Evolutionary conservation across 2,329 filamentous ascomycete genomes (phyloP).

Genomic region (Epichloe uncinata): DNA sequence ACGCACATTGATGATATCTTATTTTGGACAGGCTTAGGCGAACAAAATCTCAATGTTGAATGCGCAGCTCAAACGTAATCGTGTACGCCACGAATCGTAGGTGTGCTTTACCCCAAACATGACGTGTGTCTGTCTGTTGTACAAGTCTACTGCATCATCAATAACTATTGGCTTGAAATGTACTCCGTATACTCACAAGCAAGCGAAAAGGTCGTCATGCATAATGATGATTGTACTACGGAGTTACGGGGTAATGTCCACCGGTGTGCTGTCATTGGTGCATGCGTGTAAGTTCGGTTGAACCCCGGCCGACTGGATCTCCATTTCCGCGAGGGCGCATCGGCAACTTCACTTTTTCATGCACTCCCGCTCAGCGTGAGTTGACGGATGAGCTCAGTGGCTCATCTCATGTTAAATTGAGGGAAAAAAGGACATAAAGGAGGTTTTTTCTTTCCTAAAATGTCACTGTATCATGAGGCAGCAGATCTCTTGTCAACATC

Average conservation of each 20-base stretch:
- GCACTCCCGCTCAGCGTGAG: neutral
- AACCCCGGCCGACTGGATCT: conserved; percentile 7
- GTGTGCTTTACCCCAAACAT: too few relatives aligned
- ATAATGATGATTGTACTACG: too few relatives aligned
- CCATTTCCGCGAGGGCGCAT: too few relatives aligned
- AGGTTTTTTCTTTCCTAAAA: conserved; percentile 22
- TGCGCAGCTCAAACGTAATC: too few relatives aligned
- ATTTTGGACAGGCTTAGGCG: neutral
- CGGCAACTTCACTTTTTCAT: too few relatives aligned
- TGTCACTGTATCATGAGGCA: conserved; percentile 94
- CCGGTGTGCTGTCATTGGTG: too few relatives aligned
- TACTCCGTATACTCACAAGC: too few relatives aligned
- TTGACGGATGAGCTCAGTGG: neutral
- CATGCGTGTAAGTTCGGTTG: conserved; percentile 6
- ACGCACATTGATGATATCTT: neutral
- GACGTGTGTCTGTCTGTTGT: too few relatives aligned
- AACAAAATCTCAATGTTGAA: neutral
- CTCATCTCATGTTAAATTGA: neutral
- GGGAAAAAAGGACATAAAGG: neutral
- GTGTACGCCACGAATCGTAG: too few relatives aligned
- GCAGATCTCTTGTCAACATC: conserved; percentile 56
- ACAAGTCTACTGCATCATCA: too few relatives aligned
- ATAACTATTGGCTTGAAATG: too few relatives aligned
- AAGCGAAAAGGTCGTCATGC: too few relatives aligned
- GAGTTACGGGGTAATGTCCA: neutral